Evolutionary conservation across 2,329 filamentous ascomycete species (phyloP).

Genomic region (Aureobasidium subglaciale): DNA sequence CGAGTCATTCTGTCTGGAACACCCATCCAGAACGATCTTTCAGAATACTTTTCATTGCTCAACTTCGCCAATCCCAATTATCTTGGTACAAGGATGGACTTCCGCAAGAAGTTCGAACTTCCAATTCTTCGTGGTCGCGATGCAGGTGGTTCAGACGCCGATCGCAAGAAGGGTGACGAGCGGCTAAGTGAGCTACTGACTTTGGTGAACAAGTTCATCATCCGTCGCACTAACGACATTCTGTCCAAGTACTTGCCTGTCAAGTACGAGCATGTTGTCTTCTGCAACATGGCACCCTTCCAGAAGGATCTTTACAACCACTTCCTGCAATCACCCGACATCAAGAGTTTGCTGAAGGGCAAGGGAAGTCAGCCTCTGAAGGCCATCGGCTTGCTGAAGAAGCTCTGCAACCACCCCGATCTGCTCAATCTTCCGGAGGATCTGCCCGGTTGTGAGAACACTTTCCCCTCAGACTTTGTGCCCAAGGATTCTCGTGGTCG

Average conservation of each 20-base stretch:
- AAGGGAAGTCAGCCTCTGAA: constrained; percentile 95
- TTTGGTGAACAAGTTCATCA: constrained; percentile 97
- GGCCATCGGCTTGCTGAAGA: constrained; percentile 93
- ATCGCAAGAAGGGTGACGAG: constrained; percentile 75
- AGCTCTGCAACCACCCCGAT: constrained; percentile 96
- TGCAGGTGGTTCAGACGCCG: constrained; percentile 75
- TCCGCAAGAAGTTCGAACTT: constrained; percentile 87
- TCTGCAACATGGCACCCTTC: constrained; percentile 90
- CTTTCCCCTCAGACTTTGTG: constrained; percentile 79
- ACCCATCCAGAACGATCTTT: constrained; percentile 97
- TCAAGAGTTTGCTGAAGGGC: constrained; percentile 81
- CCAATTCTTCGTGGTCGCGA: constrained; percentile 89
- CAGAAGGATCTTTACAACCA: constrained; percentile 92
- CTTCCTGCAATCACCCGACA: constrained; percentile 92
- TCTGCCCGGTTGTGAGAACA: constrained; percentile 75
- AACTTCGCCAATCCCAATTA: constrained; percentile 95
- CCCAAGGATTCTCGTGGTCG: constrained; percentile 80
- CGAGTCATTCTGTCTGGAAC: constrained; percentile 94
- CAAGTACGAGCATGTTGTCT: constrained; percentile 99
- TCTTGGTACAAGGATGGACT: constrained; percentile 80
- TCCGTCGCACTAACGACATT: constrained; percentile 94
- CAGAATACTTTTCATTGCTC: constrained; percentile 91
- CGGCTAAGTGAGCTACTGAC: constrained; percentile 71
- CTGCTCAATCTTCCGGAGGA: constrained; percentile 76
- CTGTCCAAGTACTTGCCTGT: constrained; percentile 94